Evolutionary conservation across 768 basidiomycete species (phyloP), one percentile per base, ranked within the genome.

Genomic region (Crepidotus variabilis): DNA sequence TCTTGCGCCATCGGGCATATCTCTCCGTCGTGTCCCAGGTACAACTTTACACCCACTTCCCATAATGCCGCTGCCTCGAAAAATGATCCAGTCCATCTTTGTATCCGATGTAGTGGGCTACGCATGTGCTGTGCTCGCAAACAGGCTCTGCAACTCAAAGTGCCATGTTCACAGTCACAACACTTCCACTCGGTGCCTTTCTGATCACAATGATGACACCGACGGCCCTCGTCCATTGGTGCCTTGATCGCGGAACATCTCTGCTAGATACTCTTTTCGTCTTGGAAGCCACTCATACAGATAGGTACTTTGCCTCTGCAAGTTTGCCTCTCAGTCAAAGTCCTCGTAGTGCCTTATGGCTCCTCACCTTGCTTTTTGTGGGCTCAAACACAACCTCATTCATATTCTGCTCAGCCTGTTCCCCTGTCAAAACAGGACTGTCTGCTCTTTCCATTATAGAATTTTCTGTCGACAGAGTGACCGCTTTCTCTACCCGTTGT

Each of bases 31-130:
- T 54, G 53, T 10, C 53, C 53, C 1, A 5, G 0, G 18, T 47
- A 35, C 13, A 55, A 14, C 16, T 49, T 47, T 1, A 39, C 34
- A 2, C 54, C 54, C 18, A 55, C 46, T n/a, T 54, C 45, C 53
- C 53, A 54, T 8, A 63, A 16, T 1, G 46, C 22, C 2, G 7
- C 47, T 10, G 11, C 14, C 6, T 47, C 43, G 34, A 24, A 54
- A 47, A 23, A 49, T 32, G 24, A 0, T 3, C 63, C 61, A 7
- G 55, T 64, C 65, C 65, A 66, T n/a, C 35, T 22, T 34, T 63
- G 45, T 46, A 66, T 51, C 9, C 58, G 24, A 53, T 66, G 63
- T 11, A 64, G 53, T 6, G 60, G 57, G 20, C 56, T 54, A 2
- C 47, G 1, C 2, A 6, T 1, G 35, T 65, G 64, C 1, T 45